Evolutionary conservation across 352 stramenopile genomes (phyloP), one percentile per base, ranked within the genome.

Genomic region (Pythium brachiatum): DNA sequence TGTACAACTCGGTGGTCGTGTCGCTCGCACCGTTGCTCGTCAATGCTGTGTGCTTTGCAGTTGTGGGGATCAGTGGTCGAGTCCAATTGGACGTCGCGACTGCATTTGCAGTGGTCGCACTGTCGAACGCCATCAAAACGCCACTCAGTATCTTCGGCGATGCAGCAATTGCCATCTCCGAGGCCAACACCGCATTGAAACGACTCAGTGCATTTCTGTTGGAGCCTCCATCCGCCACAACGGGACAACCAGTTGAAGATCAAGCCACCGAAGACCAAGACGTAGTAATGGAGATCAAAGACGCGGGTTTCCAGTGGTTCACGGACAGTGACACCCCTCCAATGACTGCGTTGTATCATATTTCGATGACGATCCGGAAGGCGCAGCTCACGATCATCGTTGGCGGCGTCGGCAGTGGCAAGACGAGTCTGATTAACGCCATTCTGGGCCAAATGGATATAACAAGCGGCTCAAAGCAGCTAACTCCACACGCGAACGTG

Each of bases 31-130:
- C 95, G 13, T 89, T 97, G n/a, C 55, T 98, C 9, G 90, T 98
- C 2, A 92, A 93, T 2, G 62, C 98, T 13, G 81, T 89, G 2
- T 97, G 89, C 13, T 99, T 99, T 54, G 23, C 72, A 3, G 63
- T 71, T 1, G 92, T 89, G 53, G 68, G 86, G 11, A 27, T 82
- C 4, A 53, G 78, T 2, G 96, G 92, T 38, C 0, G 66, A 98
- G 36, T 38, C 6, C 66, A 77, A 2, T 68, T 99, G 15, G 93
- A 97, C 48, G 92, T 98, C 8, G 77, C 90, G 0, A 88, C 81
- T 12, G 95, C 96, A 23, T 95, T 99, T 53, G 98, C 96, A 5
- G 85, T 96, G 7, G 70, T 99, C 18, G 89, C 96, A 25, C 74
- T 99, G 53, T 83, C 79, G 51, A 86, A 86, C 36, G 68, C 70